Evolutionary conservation across 192 early-diverging fungal genomes (phyloP).

Genomic region (Podochytrium sp.): DNA sequence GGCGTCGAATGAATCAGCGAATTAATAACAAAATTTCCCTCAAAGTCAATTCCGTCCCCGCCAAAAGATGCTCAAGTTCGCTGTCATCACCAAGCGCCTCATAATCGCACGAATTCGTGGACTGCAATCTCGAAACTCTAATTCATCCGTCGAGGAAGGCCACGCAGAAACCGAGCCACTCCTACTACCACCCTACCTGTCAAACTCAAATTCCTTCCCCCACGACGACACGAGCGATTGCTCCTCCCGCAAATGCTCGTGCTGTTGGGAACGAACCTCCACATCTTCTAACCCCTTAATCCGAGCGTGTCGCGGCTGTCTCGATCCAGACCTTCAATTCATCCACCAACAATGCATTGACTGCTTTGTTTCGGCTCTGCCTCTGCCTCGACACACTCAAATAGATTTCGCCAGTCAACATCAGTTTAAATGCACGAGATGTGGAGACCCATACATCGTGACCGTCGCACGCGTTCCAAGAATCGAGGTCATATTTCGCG

Average conservation of each 20-base stretch:
- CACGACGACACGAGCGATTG: background rate
- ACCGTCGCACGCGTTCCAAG: slow-evolving; percentile 25
- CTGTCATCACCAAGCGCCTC: too few species aligned
- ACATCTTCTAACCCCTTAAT: slow-evolving; percentile 25
- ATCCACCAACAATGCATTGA: slow-evolving; percentile 43
- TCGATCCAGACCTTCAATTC: slow-evolving; percentile 36
- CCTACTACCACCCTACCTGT: too few species aligned
- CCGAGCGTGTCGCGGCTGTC: slow-evolving; percentile 37
- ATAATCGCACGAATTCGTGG: too few species aligned
- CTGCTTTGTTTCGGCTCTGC: slow-evolving; percentile 26
- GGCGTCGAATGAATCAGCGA: too few species aligned
- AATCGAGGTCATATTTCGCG: slow-evolving; percentile 7
- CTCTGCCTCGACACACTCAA: slow-evolving; percentile 5
- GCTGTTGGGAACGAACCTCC: slow-evolving; percentile 27
- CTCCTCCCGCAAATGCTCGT: slow-evolving; percentile 22
- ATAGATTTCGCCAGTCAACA: background rate
- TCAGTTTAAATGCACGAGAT: slow-evolving; percentile 47
- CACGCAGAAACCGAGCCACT: too few species aligned
- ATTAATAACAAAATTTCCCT: too few species aligned
- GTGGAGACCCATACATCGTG: slow-evolving; percentile 43
- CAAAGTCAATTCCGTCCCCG: too few species aligned
- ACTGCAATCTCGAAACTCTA: too few species aligned
- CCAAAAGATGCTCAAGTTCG: too few species aligned
- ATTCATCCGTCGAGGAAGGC: too few species aligned
- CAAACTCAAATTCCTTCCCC: too few species aligned